phyloP scores from a whole-genome alignment of 2,329 filamentous ascomycete genomes.

The Curvularia verruculosa region DNA sequence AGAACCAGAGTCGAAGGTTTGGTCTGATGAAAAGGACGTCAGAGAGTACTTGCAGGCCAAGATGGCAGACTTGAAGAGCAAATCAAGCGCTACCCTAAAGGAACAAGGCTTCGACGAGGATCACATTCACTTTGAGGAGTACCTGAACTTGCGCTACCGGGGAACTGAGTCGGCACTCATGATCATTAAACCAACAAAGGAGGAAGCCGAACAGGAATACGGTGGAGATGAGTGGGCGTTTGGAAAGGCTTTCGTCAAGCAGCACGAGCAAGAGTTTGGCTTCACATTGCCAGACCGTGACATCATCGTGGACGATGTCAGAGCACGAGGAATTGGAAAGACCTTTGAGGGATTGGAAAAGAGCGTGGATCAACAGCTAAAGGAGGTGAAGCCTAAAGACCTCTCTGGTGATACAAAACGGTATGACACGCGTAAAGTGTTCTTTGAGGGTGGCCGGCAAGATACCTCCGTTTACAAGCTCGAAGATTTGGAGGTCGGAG shows the following conservation, averaged over 20 bases:
- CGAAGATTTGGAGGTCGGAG: slow-evolving; percentile 72
- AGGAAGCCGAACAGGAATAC: slow-evolving; percentile 65
- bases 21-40: slow-evolving; percentile 63
- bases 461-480: slow-evolving; percentile 86
- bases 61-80: slow-evolving; percentile 80
- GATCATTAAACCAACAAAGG: slow-evolving; percentile 74
- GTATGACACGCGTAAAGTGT: slow-evolving; percentile 73
- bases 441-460: slow-evolving; percentile 80
- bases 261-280: slow-evolving; percentile 91
- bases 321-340: slow-evolving; percentile 86
- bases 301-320: slow-evolving; percentile 88
- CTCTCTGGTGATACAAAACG: slow-evolving; percentile 64
- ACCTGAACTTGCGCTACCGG: slow-evolving; percentile 90
- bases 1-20: slow-evolving; percentile 70
- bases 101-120: slow-evolving; percentile 80
- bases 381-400: slow-evolving; percentile 67
- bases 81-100: slow-evolving; percentile 68
- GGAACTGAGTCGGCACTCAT: slow-evolving; percentile 91
- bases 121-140: slow-evolving; percentile 85
- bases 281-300: slow-evolving; percentile 86
- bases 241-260: slow-evolving; percentile 80
- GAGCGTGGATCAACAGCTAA: slow-evolving; percentile 84
- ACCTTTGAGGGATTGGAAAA: slow-evolving; percentile 80
- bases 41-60: slow-evolving; percentile 70
- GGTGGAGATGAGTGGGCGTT: slow-evolving; percentile 78